These are phyloP conservation scores for Colletotrichum navitas DNA, from an alignment of 2,329 filamentous ascomycete species.

Conservation along the genomic window DNA sequence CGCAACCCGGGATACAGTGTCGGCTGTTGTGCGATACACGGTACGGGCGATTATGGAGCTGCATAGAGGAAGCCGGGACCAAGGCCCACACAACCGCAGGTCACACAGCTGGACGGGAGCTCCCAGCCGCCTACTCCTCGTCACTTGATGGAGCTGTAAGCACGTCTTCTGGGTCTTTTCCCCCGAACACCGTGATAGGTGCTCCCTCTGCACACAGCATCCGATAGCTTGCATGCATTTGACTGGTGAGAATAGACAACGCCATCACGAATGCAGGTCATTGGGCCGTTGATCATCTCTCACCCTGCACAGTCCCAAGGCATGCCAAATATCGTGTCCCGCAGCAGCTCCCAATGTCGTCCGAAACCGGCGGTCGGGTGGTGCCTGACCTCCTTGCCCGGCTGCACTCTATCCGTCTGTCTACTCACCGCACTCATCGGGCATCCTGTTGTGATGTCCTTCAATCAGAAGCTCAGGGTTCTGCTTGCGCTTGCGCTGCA, in stretches of 20 bases:
- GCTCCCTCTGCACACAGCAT: neutral
- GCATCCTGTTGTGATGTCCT: neutral
- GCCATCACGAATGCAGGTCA: neutral
- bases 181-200: neutral
- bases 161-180: neutral
- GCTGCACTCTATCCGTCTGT: neutral
- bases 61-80: neutral
- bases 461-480: slow-evolving; percentile 7
- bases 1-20: slow-evolving; percentile 32
- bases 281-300: slow-evolving; percentile 10
- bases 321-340: neutral
- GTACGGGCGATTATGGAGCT: slow-evolving; percentile 32
- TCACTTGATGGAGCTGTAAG: neutral
- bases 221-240: neutral
- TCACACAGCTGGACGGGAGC: slow-evolving; percentile 1
- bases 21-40: slow-evolving; percentile 18
- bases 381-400: neutral
- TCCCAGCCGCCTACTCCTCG: slow-evolving; percentile 1
- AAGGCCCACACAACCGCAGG: slow-evolving; percentile 2
- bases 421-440: neutral
- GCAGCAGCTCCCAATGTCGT: neutral
- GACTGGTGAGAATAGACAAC: neutral
- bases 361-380: neutral
- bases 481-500: slow-evolving; percentile 7
- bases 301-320: neutral